These are phyloP conservation scores for Trichoderma oligosporum DNA, from an alignment of 2,329 filamentous ascomycete species.

Conservation along the genomic window DNA sequence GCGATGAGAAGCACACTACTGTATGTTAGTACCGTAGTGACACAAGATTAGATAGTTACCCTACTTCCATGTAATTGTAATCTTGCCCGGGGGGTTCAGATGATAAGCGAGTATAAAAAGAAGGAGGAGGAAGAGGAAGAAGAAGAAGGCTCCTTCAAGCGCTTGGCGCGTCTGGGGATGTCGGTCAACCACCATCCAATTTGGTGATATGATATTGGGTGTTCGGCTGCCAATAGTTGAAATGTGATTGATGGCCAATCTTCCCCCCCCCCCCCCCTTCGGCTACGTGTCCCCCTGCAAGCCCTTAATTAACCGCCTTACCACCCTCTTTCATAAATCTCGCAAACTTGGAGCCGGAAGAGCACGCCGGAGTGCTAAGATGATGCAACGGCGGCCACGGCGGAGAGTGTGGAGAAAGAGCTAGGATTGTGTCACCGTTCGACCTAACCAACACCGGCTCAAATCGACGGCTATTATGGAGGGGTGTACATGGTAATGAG, in stretches of 20 bases:
- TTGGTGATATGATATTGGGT: neutral
- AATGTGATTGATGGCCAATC: slow-evolving; percentile 16
- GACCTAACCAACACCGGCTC: slow-evolving; percentile 10
- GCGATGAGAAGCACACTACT: too few relatives aligned
- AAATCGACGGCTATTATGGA: slow-evolving; percentile 16
- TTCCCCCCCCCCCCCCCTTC: neutral
- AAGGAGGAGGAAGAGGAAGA: too few relatives aligned
- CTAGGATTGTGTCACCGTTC: slow-evolving; percentile 13
- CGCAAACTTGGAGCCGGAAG: slow-evolving; percentile 9
- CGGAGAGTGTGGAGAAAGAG: slow-evolving; percentile 16
- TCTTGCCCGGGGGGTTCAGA: too few relatives aligned
- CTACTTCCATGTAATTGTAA: too few relatives aligned
- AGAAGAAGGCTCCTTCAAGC: neutral
- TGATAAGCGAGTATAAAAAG: too few relatives aligned
- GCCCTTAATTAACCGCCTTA: neutral
- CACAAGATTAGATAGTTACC: too few relatives aligned
- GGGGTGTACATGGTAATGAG: neutral
- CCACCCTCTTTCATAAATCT: slow-evolving; percentile 4
- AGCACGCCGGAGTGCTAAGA: neutral
- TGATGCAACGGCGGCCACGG: slow-evolving; percentile 10
- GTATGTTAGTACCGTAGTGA: too few relatives aligned
- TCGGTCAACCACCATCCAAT: neutral
- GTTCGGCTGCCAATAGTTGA: neutral
- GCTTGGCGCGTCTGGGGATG: slow-evolving; percentile 13
- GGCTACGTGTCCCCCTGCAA: neutral